Conservation (phyloP, 257 asterid genomes). For the Primulina huaijiensis region DNA sequence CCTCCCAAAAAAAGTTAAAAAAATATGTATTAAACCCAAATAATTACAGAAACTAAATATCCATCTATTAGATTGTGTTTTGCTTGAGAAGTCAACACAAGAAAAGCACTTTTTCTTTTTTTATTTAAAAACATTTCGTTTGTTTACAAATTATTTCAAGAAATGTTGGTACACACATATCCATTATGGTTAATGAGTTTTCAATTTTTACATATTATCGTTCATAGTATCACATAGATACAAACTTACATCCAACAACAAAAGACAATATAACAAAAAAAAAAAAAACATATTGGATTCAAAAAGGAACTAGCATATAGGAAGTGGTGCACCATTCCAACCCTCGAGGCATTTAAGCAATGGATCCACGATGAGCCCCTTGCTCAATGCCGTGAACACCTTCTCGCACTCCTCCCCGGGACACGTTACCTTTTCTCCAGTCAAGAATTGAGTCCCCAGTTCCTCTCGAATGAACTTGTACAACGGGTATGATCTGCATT, state of each 20-base stretch:
- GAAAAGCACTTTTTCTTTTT: too few relatives aligned
- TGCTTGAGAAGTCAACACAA: too few relatives aligned
- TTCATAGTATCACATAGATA: background rate
- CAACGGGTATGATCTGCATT: conserved; percentile 49
- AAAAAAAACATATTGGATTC: too few relatives aligned
- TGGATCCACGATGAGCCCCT: conserved; percentile 40
- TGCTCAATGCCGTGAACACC: conserved; percentile 44
- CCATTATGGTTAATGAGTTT: too few relatives aligned
- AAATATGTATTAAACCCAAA: too few relatives aligned
- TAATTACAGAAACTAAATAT: too few relatives aligned
- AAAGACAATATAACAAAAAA: background rate
- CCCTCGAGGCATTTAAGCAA: conserved; percentile 40
- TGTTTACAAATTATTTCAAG: background rate
- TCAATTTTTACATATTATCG: background rate
- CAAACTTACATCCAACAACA: background rate
- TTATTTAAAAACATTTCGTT: too few relatives aligned
- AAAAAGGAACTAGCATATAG: conserved; percentile 30
- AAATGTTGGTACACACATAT: too few relatives aligned
- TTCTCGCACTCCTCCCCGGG: conserved; percentile 50
- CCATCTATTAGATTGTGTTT: too few relatives aligned
- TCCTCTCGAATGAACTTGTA: conserved; percentile 44
- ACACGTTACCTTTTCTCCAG: conserved; percentile 42
- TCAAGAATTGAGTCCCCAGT: conserved; percentile 32
- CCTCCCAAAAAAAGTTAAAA: too few relatives aligned
- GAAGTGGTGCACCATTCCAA: conserved; percentile 59